These are phyloP conservation scores for Meredithiella fracta DNA, from an alignment of 2,329 filamentous ascomycete genomes.

Conservation along the genomic window DNA sequence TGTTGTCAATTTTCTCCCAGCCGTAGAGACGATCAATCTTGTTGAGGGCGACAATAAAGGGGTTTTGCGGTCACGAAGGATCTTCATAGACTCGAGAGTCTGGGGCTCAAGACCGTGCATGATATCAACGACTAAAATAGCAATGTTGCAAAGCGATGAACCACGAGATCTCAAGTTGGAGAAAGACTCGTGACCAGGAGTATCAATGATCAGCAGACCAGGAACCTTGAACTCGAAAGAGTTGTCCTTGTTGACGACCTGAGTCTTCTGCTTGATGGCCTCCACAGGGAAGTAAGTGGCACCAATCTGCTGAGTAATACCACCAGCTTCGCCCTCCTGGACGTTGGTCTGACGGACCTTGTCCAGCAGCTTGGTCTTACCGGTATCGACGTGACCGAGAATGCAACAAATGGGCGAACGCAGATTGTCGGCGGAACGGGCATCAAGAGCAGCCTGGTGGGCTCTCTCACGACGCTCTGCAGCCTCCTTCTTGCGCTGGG, in stretches of 20 bases:
- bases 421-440: constrained; percentile 82
- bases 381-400: constrained; percentile 98
- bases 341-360: constrained; percentile 98
- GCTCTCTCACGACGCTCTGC: constrained; percentile 77
- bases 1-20: constrained; percentile 98
- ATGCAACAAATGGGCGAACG: constrained; percentile 99
- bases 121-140: constrained; percentile 96
- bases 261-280: constrained; percentile 79
- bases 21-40: constrained; percentile 99
- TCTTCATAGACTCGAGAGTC: constrained; percentile 90
- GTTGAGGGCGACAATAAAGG: constrained; percentile 96
- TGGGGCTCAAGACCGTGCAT: constrained; percentile 98
- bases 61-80: constrained; percentile 84
- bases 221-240: constrained; percentile 95
- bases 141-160: constrained; percentile 97
- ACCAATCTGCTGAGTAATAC: constrained; percentile 99
- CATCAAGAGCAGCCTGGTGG: constrained; percentile 79
- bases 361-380: constrained; percentile 97
- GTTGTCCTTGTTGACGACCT: constrained; percentile 80
- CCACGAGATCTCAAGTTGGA: constrained; percentile 92
- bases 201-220: constrained; percentile 91
- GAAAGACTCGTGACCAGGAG: constrained; percentile 99
- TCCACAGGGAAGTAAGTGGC: constrained; percentile 97
- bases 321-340: constrained; percentile 95
- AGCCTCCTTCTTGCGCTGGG: constrained; percentile 71